Evolutionary conservation across 768 basidiomycete genomes (phyloP).

Genomic region (Lentinula lateritia): DNA sequence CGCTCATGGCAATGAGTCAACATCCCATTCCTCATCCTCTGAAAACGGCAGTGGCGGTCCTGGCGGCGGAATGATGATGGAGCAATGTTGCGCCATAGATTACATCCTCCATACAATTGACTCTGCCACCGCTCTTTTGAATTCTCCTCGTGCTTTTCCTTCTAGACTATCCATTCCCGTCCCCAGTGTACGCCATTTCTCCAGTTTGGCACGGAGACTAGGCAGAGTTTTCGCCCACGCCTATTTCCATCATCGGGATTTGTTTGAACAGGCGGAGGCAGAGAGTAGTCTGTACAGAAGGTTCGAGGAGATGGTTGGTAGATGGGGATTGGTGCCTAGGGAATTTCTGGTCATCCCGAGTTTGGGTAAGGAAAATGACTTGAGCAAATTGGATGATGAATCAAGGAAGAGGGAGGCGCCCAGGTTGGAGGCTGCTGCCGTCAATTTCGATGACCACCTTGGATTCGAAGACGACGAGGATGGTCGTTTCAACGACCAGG

Average conservation of each 20-base stretch:
- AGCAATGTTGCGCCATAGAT: conserved; percentile 97
- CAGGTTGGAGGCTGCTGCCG: conserved; percentile 34
- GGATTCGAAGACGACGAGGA: neutral
- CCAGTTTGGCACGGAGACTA: conserved; percentile 83
- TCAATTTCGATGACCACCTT: conserved; percentile 23
- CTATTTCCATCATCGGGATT: conserved; percentile 91
- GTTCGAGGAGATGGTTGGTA: conserved; percentile 77
- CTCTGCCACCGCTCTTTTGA: conserved; percentile 87
- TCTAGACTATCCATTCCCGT: conserved; percentile 80
- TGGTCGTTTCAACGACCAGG: too few species aligned
- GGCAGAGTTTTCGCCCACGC: conserved; percentile 96
- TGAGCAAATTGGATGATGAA: conserved; percentile 22
- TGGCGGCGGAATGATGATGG: neutral
- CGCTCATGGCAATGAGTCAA: conserved; percentile 75
- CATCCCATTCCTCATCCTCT: neutral
- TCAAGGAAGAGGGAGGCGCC: conserved; percentile 32
- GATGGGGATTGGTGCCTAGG: conserved; percentile 75
- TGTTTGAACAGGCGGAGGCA: conserved; percentile 85
- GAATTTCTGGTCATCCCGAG: conserved; percentile 80
- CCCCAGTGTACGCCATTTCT: conserved; percentile 82
- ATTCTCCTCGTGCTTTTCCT: conserved; percentile 87
- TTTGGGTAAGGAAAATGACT: neutral
- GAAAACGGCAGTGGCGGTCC: neutral
- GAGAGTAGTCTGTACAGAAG: conserved; percentile 88
- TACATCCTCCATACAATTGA: conserved; percentile 93